Conservation (phyloP, 495 filamentous ascomycete genomes). For the Podospora pseudoanserina region DNA sequence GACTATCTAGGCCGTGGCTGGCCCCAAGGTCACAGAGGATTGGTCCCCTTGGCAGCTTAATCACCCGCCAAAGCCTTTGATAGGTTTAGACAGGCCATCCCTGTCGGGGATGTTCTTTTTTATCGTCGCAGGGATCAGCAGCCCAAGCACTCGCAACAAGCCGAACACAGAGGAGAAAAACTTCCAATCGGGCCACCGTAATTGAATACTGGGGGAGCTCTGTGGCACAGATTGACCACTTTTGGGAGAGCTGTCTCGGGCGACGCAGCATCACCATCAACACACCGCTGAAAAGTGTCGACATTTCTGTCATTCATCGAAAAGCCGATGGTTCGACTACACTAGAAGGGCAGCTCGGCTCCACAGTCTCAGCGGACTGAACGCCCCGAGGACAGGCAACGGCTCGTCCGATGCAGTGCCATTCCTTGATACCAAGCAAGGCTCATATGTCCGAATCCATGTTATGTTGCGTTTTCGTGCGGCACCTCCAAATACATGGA, state of each 20-base stretch:
- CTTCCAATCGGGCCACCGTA: not conserved
- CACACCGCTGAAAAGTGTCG: not conserved
- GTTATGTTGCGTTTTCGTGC: not conserved
- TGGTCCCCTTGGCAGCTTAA: constrained; percentile 13
- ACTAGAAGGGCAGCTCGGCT: not conserved
- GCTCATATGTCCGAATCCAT: not conserved
- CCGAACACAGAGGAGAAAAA: not conserved
- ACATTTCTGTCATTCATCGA: not conserved
- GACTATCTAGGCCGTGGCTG: constrained; percentile 18
- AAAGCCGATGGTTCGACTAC: not conserved
- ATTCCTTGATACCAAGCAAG: not conserved
- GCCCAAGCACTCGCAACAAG: constrained; percentile 4
- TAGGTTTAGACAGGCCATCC: constrained; percentile 9
- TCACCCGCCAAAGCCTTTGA: constrained; percentile 13
- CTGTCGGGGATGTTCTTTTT: constrained; percentile 6
- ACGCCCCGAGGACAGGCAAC: not conserved
- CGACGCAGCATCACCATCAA: not conserved
- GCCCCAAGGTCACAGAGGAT: constrained; percentile 22
- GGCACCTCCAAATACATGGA: not conserved
- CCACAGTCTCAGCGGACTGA: not conserved
- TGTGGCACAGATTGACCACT: not conserved
- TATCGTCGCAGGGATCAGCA: constrained; percentile 14
- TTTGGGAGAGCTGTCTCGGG: constrained; percentile 1
- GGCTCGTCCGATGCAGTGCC: constrained; percentile 9
- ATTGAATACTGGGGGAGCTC: not conserved